These are phyloP conservation scores for Ramularia collo-cygni DNA, from an alignment of 2,329 filamentous ascomycete genomes.

Conservation along the genomic window DNA sequence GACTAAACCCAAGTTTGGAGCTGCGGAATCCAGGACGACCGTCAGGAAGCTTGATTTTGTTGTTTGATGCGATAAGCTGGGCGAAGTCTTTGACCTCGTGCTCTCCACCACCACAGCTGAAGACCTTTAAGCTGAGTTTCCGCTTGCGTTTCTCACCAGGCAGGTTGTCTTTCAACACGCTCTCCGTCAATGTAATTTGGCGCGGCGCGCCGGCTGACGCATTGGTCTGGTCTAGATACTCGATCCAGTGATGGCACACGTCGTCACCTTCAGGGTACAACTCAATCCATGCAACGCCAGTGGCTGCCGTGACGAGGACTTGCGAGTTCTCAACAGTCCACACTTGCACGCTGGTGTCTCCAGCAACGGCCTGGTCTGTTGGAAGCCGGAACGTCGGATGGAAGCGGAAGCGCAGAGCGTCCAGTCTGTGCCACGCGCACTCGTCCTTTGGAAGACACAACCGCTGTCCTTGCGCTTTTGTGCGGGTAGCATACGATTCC, in stretches of 20 bases:
- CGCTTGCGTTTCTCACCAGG: slow-evolving; percentile 68
- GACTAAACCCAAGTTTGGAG: slow-evolving; percentile 64
- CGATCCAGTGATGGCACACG: slow-evolving; percentile 72
- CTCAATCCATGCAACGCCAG: slow-evolving; percentile 80
- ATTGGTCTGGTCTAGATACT: slow-evolving; percentile 60
- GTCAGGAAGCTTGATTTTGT: slow-evolving; percentile 67
- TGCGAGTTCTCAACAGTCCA: slow-evolving; percentile 76
- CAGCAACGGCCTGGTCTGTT: slow-evolving; percentile 57
- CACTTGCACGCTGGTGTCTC: slow-evolving; percentile 73
- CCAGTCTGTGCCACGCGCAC: slow-evolving; percentile 84
- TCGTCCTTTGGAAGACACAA: slow-evolving; percentile 71
- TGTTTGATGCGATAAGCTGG: slow-evolving; percentile 61
- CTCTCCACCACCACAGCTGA: slow-evolving; percentile 67
- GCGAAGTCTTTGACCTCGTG: slow-evolving; percentile 72
- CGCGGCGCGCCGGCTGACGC: slow-evolving; percentile 56
- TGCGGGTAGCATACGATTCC: slow-evolving; percentile 82
- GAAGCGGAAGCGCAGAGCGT: slow-evolving; percentile 78
- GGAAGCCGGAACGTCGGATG: slow-evolving; percentile 87
- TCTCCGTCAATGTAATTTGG: slow-evolving; percentile 68
- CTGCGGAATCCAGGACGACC: slow-evolving; percentile 69
- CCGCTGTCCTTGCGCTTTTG: slow-evolving; percentile 69
- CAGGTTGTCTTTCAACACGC: slow-evolving; percentile 62
- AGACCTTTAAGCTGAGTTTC: slow-evolving; percentile 61
- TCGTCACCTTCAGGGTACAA: slow-evolving; percentile 75
- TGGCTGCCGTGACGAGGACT: slow-evolving; percentile 68